Evolutionary conservation across 768 basidiomycete genomes (phyloP).

Genomic region (Dioszegia hungarica): DNA sequence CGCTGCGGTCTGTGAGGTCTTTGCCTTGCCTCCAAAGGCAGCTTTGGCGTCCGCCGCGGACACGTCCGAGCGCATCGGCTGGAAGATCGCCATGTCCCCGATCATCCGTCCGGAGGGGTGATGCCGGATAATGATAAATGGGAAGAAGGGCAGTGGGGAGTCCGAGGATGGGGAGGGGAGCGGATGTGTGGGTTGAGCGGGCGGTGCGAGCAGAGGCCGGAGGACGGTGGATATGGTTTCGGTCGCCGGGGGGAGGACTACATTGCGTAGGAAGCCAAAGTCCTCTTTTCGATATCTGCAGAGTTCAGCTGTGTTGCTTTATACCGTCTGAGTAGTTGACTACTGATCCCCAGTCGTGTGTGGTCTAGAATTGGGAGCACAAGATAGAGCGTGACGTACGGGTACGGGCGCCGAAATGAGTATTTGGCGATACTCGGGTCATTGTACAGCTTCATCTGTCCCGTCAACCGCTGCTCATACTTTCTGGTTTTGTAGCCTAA

Average conservation of each 20-base stretch:
- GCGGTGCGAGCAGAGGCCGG: not conserved
- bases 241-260: not conserved
- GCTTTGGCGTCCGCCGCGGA: not conserved
- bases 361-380: not conserved
- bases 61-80: not conserved
- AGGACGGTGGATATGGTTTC: not conserved
- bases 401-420: not conserved
- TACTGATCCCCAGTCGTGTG: not conserved
- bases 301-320: not conserved
- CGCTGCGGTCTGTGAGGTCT: not conserved
- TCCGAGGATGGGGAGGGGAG: not conserved
- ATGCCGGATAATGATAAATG: not conserved
- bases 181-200: not conserved
- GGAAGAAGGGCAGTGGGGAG: not conserved
- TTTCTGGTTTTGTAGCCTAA: not conserved
- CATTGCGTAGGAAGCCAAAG: not conserved
- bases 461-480: not conserved
- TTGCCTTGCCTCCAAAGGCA: not conserved
- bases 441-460: slow-evolving; percentile 1
- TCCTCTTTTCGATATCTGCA: not conserved
- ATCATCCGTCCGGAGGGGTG: not conserved
- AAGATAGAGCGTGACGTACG: not conserved
- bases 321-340: too few species aligned
- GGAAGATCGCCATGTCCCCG: not conserved
- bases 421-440: not conserved